Evolutionary conservation across 2,329 filamentous ascomycete species (phyloP).

Genomic region (Fusarium mangiferae): DNA sequence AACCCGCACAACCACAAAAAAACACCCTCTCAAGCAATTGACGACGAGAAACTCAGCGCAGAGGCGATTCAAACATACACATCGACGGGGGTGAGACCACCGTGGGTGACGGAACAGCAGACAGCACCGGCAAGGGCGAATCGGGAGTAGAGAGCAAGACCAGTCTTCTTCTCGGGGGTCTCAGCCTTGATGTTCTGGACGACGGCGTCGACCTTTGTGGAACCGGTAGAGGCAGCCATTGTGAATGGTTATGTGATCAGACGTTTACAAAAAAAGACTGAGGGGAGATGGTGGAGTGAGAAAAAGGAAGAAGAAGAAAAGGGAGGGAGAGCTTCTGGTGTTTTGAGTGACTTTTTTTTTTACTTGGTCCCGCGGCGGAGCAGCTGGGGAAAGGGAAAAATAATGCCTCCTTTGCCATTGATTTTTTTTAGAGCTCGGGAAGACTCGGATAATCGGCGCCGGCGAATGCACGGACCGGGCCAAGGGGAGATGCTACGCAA

Average conservation of each 20-base stretch:
- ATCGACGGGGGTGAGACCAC: slow-evolving; percentile 96
- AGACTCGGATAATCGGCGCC: slow-evolving; percentile 48
- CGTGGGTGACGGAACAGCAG: slow-evolving; percentile 99
- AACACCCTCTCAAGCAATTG: slow-evolving; percentile 34
- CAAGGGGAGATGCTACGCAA: slow-evolving; percentile 37
- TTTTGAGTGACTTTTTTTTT: slow-evolving; percentile 45
- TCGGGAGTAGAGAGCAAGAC: slow-evolving; percentile 84
- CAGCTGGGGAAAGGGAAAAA: slow-evolving; percentile 31
- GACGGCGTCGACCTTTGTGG: slow-evolving; percentile 58
- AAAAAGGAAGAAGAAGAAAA: slow-evolving; percentile 4
- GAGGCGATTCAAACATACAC: slow-evolving; percentile 76
- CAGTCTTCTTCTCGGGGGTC: slow-evolving; percentile 57
- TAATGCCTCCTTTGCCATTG: slow-evolving; percentile 37
- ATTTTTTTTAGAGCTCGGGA: slow-evolving; percentile 35
- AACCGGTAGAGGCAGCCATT: slow-evolving; percentile 58
- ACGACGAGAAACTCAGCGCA: background rate
- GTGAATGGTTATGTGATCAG: slow-evolving; percentile 41
- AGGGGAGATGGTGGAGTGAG: slow-evolving; percentile 45
- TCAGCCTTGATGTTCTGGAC: slow-evolving; percentile 55
- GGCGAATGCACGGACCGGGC: slow-evolving; percentile 43
- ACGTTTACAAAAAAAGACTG: slow-evolving; percentile 44
- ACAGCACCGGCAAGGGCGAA: slow-evolving; percentile 97
- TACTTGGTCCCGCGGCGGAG: slow-evolving; percentile 12
- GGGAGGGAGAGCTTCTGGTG: slow-evolving; percentile 22
- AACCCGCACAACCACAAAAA: background rate